Conservation (phyloP, 2,329 filamentous ascomycete species). For the Nakataea oryzae region DNA sequence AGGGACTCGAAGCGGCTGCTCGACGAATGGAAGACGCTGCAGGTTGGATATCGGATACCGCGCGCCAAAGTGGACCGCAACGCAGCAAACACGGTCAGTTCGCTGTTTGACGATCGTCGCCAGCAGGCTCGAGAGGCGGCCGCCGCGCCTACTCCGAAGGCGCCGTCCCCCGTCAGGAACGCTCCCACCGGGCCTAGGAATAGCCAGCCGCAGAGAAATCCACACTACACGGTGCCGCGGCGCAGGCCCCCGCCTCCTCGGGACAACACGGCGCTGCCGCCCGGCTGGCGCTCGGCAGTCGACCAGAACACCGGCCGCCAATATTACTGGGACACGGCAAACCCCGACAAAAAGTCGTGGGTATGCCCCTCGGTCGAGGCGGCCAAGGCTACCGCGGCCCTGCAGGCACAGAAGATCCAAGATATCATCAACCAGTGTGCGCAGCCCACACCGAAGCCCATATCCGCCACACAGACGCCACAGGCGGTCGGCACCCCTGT, state of each 20-base stretch:
- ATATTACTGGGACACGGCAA: conserved; percentile 49
- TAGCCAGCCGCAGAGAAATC: conserved; percentile 44
- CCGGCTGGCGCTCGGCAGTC: conserved; percentile 76
- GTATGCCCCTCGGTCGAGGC: conserved; percentile 62
- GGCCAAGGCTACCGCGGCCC: conserved; percentile 46
- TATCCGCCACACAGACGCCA: conserved; percentile 51
- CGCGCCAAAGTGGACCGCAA: conserved; percentile 76
- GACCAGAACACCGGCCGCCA: conserved; percentile 65
- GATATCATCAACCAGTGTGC: conserved; percentile 58
- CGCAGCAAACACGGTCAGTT: conserved; percentile 39
- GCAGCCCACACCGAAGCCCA: conserved; percentile 46
- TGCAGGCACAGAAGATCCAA: conserved; percentile 58
- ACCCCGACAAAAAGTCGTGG: conserved; percentile 61
- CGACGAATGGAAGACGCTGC: conserved; percentile 78
- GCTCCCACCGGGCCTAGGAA: conserved; percentile 49
- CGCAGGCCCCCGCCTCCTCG: not conserved
- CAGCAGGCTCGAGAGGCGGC: conserved; percentile 37
- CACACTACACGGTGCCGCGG: conserved; percentile 27
- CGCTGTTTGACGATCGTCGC: conserved; percentile 52
- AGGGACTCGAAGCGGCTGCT: conserved; percentile 61
- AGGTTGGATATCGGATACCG: conserved; percentile 86
- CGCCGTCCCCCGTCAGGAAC: conserved; percentile 30
- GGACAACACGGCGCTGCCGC: conserved; percentile 42
- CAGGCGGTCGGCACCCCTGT: conserved; percentile 44
- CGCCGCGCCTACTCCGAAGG: conserved; percentile 24